These are phyloP conservation scores for Fusarium nematophilum DNA, from an alignment of 2,329 filamentous ascomycete genomes.

Conservation along the genomic window DNA sequence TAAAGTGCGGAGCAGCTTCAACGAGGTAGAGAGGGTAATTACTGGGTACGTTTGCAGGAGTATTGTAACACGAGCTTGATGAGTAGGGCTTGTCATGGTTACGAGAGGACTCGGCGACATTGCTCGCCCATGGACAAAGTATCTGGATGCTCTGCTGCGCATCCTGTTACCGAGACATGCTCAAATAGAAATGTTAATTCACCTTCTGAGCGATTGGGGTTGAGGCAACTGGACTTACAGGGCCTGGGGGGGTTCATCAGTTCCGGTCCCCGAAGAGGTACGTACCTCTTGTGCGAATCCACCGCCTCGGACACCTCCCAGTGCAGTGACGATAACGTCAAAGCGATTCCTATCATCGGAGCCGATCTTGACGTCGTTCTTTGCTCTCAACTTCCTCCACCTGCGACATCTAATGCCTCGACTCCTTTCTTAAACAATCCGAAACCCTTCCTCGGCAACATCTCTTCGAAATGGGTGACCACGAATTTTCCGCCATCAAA, in stretches of 20 bases:
- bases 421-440: not conserved
- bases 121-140: no score
- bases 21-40: no score
- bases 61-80: not conserved
- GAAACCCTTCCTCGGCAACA: not conserved
- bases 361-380: not conserved
- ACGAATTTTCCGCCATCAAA: constrained; percentile 74
- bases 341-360: constrained; percentile 24
- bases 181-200: no score
- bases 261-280: constrained; percentile 27
- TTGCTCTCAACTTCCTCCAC: constrained; percentile 5
- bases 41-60: no score
- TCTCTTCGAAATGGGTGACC: constrained; percentile 64
- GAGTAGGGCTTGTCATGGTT: not conserved
- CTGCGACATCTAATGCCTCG: not conserved
- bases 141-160: no score
- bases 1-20: no score
- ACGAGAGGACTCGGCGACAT: not conserved
- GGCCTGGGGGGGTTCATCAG: no score
- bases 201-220: no score
- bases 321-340: constrained; percentile 41
- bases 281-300: constrained; percentile 31
- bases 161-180: no score
- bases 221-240: no score
- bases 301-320: constrained; percentile 6